These are phyloP conservation scores for Globomyces sp. DNA, from an alignment of 371 early-diverging fungal genomes.

Conservation along the genomic window DNA sequence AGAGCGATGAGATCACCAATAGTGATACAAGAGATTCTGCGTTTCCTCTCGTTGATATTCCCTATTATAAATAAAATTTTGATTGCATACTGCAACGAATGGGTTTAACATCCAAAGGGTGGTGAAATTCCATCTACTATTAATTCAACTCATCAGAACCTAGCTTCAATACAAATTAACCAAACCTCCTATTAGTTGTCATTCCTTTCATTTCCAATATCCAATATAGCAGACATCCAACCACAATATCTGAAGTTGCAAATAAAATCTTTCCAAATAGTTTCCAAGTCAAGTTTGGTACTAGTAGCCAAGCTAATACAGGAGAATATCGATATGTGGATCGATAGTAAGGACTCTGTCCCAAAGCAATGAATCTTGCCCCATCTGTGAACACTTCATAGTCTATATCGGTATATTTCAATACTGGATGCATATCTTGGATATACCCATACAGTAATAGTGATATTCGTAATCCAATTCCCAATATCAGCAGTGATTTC, in stretches of 20 bases:
- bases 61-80: no score
- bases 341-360: constrained; percentile 81
- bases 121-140: not conserved
- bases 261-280: constrained; percentile 91
- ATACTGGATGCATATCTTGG: constrained; percentile 80
- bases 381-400: constrained; percentile 96
- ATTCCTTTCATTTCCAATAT: constrained; percentile 14
- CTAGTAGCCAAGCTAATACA: constrained; percentile 77
- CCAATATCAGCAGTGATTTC: constrained; percentile 12
- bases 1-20: constrained; percentile 74
- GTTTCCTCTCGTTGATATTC: constrained; percentile 92
- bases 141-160: not conserved
- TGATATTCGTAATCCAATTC: constrained; percentile 56
- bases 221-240: constrained; percentile 50
- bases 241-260: constrained; percentile 67
- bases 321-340: constrained; percentile 97
- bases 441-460: constrained; percentile 78
- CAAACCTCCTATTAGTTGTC: not conserved
- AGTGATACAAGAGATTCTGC: constrained; percentile 83
- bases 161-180: not conserved
- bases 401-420: constrained; percentile 97
- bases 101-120: constrained; percentile 80
- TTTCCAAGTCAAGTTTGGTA: constrained; percentile 62
- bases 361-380: constrained; percentile 69
- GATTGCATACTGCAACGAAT: constrained; percentile 71